Base-by-base conservation (phyloP, 192 early-diverging fungal species). In the Phlyctochytrium bullatum region DNA sequence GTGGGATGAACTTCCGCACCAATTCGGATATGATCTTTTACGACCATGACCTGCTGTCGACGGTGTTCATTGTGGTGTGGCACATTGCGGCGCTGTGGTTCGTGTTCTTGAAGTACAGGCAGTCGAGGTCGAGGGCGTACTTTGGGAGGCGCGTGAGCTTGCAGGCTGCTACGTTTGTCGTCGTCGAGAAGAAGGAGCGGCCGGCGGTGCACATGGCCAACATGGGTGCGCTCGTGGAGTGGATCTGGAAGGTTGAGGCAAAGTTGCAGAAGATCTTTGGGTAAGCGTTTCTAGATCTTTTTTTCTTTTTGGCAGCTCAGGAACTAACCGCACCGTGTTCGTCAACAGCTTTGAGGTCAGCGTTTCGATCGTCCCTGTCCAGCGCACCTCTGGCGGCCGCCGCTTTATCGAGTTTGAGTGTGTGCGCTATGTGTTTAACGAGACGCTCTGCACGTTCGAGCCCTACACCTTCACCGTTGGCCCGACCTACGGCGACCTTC, bases 11-110 rank as follows among this genome's bases (percentile, higher is more conserved):
- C 4, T 83, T 76, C 52, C 76, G 77, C 24, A 72, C 68, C 12
- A 65, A 69, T 47, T 59, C 66, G 0, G 65, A 61, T 17, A 23
- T 80, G 24, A 24, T 89, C 20, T 87, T 93, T 62, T 82, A 83
- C 40, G 79, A 82, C 70, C 82, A 83, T 2, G 78, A 83, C 61
- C 74, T 83, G 29, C 83, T 85, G 10, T 84, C 83, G 24, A 73
- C 80, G 23, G 83, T 35, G 88, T 91, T 71, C 32, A 85, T 88
- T 59, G 75, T 88, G 35, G 78, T 90, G n/a, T 93, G 91, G 91
- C 88, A 91, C 62, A 36, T 91, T 34, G 69, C 80, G 3, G 80
- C 74, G 17, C 63, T 87, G 20, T 92, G 90, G 91, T 83, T 91
- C 62, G 65, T 85, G 2, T 63, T 73, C 6, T 52, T 91, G 33